Evolutionary conservation across 2,329 filamentous ascomycete species (phyloP).

Genomic region (Helicocarpus griseus): DNA sequence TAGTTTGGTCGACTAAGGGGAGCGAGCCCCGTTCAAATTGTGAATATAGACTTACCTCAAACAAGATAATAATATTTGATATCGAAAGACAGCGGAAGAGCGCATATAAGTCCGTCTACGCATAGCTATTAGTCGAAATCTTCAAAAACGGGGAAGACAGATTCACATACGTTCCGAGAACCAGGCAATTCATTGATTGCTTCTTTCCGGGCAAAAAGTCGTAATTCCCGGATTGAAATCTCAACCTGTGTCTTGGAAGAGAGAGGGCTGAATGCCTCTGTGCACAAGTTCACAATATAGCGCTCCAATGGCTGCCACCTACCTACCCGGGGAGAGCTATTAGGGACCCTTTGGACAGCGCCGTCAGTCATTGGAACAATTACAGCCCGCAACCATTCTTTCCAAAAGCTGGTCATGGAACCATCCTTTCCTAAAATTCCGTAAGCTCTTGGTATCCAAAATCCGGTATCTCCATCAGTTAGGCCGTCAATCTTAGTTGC

Average conservation of each 20-base stretch:
- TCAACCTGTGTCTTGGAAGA: constrained; percentile 95
- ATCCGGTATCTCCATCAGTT: constrained; percentile 86
- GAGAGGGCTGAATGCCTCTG: constrained; percentile 84
- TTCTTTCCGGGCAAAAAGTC: constrained; percentile 86
- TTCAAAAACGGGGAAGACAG: neutral
- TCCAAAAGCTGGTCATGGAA: constrained; percentile 85
- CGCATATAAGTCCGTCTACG: constrained; percentile 74
- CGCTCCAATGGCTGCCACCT: constrained; percentile 94
- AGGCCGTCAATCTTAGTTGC: constrained; percentile 95
- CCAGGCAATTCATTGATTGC: constrained; percentile 87
- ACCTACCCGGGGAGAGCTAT: constrained; percentile 81
- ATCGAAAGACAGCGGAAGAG: constrained; percentile 84
- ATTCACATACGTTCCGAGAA: constrained; percentile 54
- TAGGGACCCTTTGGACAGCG: constrained; percentile 67
- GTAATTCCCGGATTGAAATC: constrained; percentile 76
- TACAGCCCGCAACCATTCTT: constrained; percentile 91
- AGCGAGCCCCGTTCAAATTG: neutral
- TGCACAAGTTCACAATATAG: constrained; percentile 94
- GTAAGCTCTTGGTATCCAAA: constrained; percentile 92
- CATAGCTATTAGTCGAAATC: neutral
- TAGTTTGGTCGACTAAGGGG: neutral
- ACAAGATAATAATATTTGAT: constrained; percentile 82
- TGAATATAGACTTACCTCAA: constrained; percentile 47
- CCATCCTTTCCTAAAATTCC: constrained; percentile 81
- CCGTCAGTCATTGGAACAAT: constrained; percentile 95